Percentiles rank a stretch among this genome's conserved stretches.
Conservation (phyloP, 2,329 filamentous ascomycete species). For the Diaporthe destruens region DNA sequence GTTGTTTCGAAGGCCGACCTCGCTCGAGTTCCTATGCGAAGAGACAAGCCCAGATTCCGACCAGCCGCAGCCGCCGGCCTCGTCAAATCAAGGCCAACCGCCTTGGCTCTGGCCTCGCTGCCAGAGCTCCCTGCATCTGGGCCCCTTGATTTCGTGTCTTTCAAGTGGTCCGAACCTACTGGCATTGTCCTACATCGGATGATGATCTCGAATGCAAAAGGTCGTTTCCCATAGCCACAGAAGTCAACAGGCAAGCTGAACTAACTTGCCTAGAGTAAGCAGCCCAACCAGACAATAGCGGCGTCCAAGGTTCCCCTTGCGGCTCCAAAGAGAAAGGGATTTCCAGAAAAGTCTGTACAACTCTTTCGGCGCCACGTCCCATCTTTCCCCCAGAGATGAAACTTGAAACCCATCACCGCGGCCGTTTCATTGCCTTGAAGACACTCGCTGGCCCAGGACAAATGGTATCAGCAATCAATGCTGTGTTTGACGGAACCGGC, state of each 20-base stretch:
- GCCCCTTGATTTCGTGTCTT: not conserved
- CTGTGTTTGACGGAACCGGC: slow-evolving; percentile 83
- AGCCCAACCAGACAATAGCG: too few relatives aligned
- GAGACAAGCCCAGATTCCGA: not conserved
- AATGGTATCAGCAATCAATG: slow-evolving; percentile 36
- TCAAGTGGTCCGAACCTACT: slow-evolving; percentile 9
- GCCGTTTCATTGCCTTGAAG: slow-evolving; percentile 38
- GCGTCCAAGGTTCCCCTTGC: too few relatives aligned
- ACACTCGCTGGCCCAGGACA: slow-evolving; percentile 31
- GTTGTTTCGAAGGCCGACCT: not conserved
- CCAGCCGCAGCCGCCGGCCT: not conserved
- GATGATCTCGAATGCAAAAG: too few relatives aligned
- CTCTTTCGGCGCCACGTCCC: slow-evolving; percentile 30
- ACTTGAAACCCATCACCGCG: slow-evolving; percentile 42
- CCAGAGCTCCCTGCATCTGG: not conserved
- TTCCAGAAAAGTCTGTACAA: not conserved
- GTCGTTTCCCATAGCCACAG: too few relatives aligned
- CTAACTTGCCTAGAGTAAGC: too few relatives aligned
- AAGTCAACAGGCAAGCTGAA: too few relatives aligned
- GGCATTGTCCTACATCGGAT: slow-evolving; percentile 22
- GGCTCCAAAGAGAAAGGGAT: too few relatives aligned
- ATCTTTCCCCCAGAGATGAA: slow-evolving; percentile 38
- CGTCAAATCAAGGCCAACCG: not conserved
- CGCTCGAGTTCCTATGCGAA: not conserved
- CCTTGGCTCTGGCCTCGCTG: too few relatives aligned